phyloP scores from a whole-genome alignment of 768 basidiomycete species.

The Xerocomus spinulosus region DNA sequence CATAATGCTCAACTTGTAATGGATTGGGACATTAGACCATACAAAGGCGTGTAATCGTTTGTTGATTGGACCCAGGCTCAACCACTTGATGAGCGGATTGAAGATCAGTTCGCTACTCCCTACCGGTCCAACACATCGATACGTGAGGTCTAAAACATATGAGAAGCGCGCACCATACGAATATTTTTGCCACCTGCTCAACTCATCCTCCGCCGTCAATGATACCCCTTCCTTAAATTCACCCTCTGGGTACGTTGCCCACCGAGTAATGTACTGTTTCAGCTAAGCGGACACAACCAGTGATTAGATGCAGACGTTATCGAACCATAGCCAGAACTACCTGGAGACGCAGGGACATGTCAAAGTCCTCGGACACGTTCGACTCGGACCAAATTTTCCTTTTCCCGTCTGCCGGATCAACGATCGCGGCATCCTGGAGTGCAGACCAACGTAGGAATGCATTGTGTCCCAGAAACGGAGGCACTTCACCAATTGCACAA shows the following conservation, averaged over 20 bases:
- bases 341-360: slow-evolving; percentile 62
- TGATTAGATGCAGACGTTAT: too few species aligned
- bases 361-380: slow-evolving; percentile 65
- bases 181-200: slow-evolving; percentile 95
- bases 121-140: too few species aligned
- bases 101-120: too few species aligned
- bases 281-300: slow-evolving; percentile 59
- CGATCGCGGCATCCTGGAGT: slow-evolving; percentile 78
- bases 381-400: slow-evolving; percentile 69
- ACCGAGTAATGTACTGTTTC: slow-evolving; percentile 30
- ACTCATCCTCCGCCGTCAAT: slow-evolving; percentile 83
- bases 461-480: slow-evolving; percentile 81
- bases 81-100: too few species aligned
- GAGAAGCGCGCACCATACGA: slow-evolving; percentile 49
- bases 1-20: too few species aligned
- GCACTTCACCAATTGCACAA: slow-evolving; percentile 71
- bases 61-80: too few species aligned
- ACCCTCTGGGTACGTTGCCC: slow-evolving; percentile 78
- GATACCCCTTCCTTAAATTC: slow-evolving; percentile 69
- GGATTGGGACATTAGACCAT: too few species aligned
- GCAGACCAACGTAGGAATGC: slow-evolving; percentile 89
- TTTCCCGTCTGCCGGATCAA: slow-evolving; percentile 51
- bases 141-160: too few species aligned
- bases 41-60: too few species aligned
- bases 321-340: slow-evolving; percentile 13